Percentiles rank a stretch among this genome's conserved stretches.
These are phyloP conservation scores for Leptographium wingfieldii DNA, from an alignment of 2,329 filamentous ascomycete genomes.

Conservation along the genomic window DNA sequence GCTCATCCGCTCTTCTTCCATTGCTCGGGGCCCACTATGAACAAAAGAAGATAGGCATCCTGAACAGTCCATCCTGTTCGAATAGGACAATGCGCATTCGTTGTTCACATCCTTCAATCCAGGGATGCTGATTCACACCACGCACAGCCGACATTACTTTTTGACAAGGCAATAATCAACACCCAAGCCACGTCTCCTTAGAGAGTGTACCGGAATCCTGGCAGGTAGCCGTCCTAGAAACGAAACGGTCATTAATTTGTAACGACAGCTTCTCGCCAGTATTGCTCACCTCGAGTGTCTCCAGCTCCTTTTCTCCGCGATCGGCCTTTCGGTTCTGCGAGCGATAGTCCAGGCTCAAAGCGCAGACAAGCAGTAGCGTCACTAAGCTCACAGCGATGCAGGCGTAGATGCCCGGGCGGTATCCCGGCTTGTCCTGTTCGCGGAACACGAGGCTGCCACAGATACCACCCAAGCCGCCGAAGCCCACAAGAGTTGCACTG, in stretches of 20 bases:
- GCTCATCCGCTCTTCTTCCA: no score
- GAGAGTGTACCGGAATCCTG: slow-evolving; percentile 29
- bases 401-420: slow-evolving; percentile 41
- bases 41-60: not conserved
- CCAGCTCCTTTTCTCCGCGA: slow-evolving; percentile 38
- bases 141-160: no score
- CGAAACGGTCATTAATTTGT: not conserved
- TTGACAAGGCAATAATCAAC: no score
- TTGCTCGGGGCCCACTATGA: not conserved
- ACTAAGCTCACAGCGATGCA: slow-evolving; percentile 38
- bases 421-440: slow-evolving; percentile 39
- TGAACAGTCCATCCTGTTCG: not conserved
- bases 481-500: slow-evolving; percentile 61
- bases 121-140: no score
- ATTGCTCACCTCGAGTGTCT: slow-evolving; percentile 24
- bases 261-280: not conserved
- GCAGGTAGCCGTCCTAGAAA: slow-evolving; percentile 23
- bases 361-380: slow-evolving; percentile 30
- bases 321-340: slow-evolving; percentile 37
- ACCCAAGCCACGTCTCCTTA: slow-evolving; percentile 12
- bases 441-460: slow-evolving; percentile 60
- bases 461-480: slow-evolving; percentile 70
- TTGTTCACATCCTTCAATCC: not conserved
- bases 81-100: no score
- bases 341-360: slow-evolving; percentile 28